Percentiles rank a stretch among this genome's conserved stretches.
phyloP scores from a whole-genome alignment of 805 yeast genomes.

The Suhomyces faveliae region DNA sequence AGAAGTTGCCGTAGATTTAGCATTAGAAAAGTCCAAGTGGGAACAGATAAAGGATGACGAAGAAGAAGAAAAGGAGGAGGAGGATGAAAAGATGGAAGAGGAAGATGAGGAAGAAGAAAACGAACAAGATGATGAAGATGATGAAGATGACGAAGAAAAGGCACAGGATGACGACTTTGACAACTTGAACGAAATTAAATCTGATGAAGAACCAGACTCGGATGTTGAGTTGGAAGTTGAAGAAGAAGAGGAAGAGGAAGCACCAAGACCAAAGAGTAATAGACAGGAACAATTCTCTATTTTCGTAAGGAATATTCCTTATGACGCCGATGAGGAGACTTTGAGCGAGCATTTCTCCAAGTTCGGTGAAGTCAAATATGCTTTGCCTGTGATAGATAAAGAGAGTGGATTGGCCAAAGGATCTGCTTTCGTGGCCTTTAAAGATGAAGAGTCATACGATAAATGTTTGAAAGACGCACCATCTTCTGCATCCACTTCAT shows the following conservation, averaged over 20 bases:
- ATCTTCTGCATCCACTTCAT: constrained; percentile 54
- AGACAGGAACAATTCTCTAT: constrained; percentile 69
- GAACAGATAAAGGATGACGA: constrained; percentile 47
- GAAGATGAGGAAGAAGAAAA: constrained; percentile 42
- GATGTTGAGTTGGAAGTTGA: constrained; percentile 32
- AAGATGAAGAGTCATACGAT: constrained; percentile 55
- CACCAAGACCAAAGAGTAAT: constrained; percentile 45
- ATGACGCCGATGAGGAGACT: constrained; percentile 83
- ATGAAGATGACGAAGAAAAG: constrained; percentile 34
- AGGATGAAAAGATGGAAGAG: constrained; percentile 37
- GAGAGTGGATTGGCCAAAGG: constrained; percentile 87
- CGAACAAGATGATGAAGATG: constrained; percentile 34
- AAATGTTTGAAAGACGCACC: constrained; percentile 81
- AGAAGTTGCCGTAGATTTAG: constrained; percentile 91
- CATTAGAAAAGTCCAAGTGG: constrained; percentile 87
- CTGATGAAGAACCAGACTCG: constrained; percentile 33
- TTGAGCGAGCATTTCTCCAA: constrained; percentile 73
- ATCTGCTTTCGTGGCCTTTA: constrained; percentile 91
- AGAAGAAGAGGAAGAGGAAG: constrained; percentile 27
- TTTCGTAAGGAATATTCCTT: constrained; percentile 91
- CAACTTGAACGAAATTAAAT: constrained; percentile 31
- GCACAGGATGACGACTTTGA: constrained; percentile 26
- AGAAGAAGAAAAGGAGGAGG: constrained; percentile 37
- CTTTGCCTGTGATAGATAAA: constrained; percentile 87
- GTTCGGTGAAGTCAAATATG: constrained; percentile 89